These are phyloP conservation scores for Hymenoscyphus albidus DNA, from an alignment of 2,329 filamentous ascomycete genomes.

Conservation along the genomic window DNA sequence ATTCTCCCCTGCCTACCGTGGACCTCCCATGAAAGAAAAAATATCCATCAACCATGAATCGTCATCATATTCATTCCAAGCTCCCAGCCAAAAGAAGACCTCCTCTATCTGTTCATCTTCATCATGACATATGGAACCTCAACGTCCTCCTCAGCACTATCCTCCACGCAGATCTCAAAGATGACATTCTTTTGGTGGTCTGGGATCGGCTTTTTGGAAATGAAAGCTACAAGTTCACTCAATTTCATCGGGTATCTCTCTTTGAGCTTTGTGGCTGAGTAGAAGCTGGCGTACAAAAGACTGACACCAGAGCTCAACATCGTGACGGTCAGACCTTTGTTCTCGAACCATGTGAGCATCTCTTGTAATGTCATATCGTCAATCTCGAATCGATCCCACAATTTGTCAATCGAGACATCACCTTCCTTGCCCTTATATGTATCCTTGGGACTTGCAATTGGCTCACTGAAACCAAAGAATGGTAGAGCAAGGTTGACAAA, in stretches of 20 bases:
- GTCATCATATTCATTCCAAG: conserved; percentile 5
- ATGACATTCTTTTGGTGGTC: conserved; percentile 92
- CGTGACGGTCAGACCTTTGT: conserved; percentile 74
- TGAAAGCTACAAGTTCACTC: conserved; percentile 79
- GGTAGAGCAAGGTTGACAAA: conserved; percentile 95
- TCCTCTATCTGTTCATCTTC: conserved; percentile 43
- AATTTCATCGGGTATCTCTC: conserved; percentile 80
- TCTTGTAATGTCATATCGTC: conserved; percentile 79
- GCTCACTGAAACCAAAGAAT: conserved; percentile 98
- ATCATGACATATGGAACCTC: conserved; percentile 97
- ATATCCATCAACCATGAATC: conserved; percentile 15
- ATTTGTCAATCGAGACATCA: conserved; percentile 84
- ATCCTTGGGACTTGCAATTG: conserved; percentile 89
- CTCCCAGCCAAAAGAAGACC: conserved; percentile 5
- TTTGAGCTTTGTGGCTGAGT: conserved; percentile 70
- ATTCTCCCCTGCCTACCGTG: neutral
- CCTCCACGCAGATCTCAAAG: conserved; percentile 92
- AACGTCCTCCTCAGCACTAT: conserved; percentile 84
- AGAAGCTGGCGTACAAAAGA: conserved; percentile 90
- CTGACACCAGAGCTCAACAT: conserved; percentile 99
- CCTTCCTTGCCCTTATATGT: conserved; percentile 77
- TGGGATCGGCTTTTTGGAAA: conserved; percentile 90
- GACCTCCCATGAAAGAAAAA: neutral
- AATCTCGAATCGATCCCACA: conserved; percentile 96
- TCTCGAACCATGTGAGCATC: conserved; percentile 77